Evolutionary conservation across 2,329 filamentous ascomycete genomes (phyloP), one percentile per base, ranked within the genome.

Genomic region (Sporothrix brasiliensis): DNA sequence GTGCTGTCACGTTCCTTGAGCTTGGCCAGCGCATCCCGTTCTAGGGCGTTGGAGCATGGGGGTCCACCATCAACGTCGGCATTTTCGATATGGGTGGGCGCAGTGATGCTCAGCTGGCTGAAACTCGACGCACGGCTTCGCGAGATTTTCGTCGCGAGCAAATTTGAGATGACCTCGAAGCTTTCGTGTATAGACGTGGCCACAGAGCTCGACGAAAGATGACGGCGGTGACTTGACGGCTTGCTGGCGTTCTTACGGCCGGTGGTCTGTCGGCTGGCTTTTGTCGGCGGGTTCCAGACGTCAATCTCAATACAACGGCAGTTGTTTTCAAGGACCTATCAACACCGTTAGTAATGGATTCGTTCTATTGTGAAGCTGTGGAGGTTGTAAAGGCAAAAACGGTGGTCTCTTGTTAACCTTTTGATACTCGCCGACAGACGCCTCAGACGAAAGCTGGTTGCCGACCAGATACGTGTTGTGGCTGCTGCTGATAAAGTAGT

Each of bases 261-360:
- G 5, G 77, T 78, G 4, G 79, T 77, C 56, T 78, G 79, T 21
- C 82, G 78, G 73, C 77, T 75, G 73, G 76, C 69, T 7, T 77
- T 75, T 61, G 86, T 82, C 14, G 72, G 71, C 14, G 93, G 92
- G 79, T 97, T 92, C 92, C 94, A 97, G 3, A 97, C 93, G 77
- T 97, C 94, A 69, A 97, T 95, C 79, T 97, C 94, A 61, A 97
- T 93, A 77, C 93, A 97, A 72, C 94, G 89, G 77, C 94, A 97
- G 63, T 92, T 92, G 67, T 88, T 86, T 49, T 87, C 83, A 14
- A 97, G 87, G 14, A 91, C 90, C 86, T 92, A 75, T 5, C 27
- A 16, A 19, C 19, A 24, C 34, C 27, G 21, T 41, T 63, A 63
- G 39, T 39, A 16, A 27, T 5, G 34, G 34, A 9, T 7, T 9